Evolutionary conservation across 768 basidiomycete species (phyloP).

Genomic region (Calocera cornea): DNA sequence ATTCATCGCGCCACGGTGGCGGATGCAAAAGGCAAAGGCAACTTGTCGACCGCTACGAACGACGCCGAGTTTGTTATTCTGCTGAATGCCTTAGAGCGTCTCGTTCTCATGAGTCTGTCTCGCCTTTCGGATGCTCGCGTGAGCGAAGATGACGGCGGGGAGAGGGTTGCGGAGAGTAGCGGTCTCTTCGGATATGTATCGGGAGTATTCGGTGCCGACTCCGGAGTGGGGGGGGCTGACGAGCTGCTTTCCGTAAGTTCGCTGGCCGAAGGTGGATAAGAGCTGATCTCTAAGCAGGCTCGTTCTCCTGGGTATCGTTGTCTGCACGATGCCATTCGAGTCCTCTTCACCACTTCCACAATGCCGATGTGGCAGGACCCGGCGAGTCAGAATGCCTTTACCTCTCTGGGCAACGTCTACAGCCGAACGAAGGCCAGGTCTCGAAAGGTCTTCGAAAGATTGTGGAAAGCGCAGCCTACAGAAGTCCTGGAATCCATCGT

Average conservation of each 20-base stretch:
- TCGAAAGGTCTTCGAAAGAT: slow-evolving; percentile 65
- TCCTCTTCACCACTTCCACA: slow-evolving; percentile 64
- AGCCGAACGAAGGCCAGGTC: slow-evolving; percentile 53
- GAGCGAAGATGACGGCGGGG: slow-evolving; percentile 46
- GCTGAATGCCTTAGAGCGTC: slow-evolving; percentile 67
- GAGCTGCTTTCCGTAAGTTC: slow-evolving; percentile 11
- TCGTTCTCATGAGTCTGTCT: slow-evolving; percentile 59
- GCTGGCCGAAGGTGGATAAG: slow-evolving; percentile 13
- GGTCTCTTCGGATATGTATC: slow-evolving; percentile 83
- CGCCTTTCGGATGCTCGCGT: slow-evolving; percentile 30
- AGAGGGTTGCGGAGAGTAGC: slow-evolving; percentile 35
- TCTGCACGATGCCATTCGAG: slow-evolving; percentile 67
- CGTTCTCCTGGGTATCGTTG: slow-evolving; percentile 64
- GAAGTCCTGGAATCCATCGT: slow-evolving; percentile 78
- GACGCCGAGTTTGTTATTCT: slow-evolving; percentile 79
- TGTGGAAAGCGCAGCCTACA: slow-evolving; percentile 65
- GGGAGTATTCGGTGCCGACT: slow-evolving; percentile 76
- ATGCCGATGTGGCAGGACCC: slow-evolving; percentile 12
- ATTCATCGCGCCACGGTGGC: slow-evolving; percentile 15
- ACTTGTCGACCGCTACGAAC: slow-evolving; percentile 40
- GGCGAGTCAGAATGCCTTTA: slow-evolving; percentile 10
- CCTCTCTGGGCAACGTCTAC: slow-evolving; percentile 53
- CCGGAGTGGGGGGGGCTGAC: slow-evolving; percentile 11
- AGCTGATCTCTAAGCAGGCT: slow-evolving; percentile 40
- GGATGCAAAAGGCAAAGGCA: slow-evolving; percentile 32